Conservation (phyloP, 768 basidiomycete genomes). For the Tricholoma sp. region DNA sequence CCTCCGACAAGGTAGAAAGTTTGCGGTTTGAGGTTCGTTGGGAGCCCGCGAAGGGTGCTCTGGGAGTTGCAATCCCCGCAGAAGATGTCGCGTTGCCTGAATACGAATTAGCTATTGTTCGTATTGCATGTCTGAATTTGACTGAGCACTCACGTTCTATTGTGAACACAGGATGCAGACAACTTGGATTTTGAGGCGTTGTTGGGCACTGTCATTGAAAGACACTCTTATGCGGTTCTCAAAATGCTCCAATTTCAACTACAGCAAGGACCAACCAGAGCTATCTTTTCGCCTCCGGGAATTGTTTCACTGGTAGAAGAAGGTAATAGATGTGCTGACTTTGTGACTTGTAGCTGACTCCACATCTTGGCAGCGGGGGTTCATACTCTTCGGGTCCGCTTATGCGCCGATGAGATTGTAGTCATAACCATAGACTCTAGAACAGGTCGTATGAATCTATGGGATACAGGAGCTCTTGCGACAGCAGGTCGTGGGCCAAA, state of each 20-base stretch:
- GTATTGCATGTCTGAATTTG: slow-evolving; percentile 20
- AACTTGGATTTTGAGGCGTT: slow-evolving; percentile 73
- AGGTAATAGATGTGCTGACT: slow-evolving; percentile 32
- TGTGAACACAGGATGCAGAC: slow-evolving; percentile 46
- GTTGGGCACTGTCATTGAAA: slow-evolving; percentile 55
- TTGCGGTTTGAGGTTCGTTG: slow-evolving; percentile 68
- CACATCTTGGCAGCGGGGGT: slow-evolving; percentile 36
- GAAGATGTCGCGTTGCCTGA: slow-evolving; percentile 39
- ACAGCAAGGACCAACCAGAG: slow-evolving; percentile 42
- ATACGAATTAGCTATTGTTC: slow-evolving; percentile 51
- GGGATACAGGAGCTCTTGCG: slow-evolving; percentile 78
- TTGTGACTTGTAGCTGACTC: neutral
- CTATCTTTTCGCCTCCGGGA: slow-evolving; percentile 59
- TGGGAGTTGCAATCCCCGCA: slow-evolving; percentile 52
- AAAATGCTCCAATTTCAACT: slow-evolving; percentile 51
- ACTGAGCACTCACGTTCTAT: neutral
- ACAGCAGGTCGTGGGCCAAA: slow-evolving; percentile 68
- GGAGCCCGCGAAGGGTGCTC: slow-evolving; percentile 66
- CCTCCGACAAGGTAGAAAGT: slow-evolving; percentile 75
- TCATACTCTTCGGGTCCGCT: slow-evolving; percentile 58
- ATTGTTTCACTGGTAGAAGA: slow-evolving; percentile 52
- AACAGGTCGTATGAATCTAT: slow-evolving; percentile 72
- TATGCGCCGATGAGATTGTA: slow-evolving; percentile 75
- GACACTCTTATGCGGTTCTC: slow-evolving; percentile 63
- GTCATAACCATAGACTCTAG: slow-evolving; percentile 74